A percentile compares a stretch with the other conserved stretches of the same genome.
Evolutionary conservation across 2,329 filamentous ascomycete species (phyloP).

Genomic region (Ophiostoma australiae): DNA sequence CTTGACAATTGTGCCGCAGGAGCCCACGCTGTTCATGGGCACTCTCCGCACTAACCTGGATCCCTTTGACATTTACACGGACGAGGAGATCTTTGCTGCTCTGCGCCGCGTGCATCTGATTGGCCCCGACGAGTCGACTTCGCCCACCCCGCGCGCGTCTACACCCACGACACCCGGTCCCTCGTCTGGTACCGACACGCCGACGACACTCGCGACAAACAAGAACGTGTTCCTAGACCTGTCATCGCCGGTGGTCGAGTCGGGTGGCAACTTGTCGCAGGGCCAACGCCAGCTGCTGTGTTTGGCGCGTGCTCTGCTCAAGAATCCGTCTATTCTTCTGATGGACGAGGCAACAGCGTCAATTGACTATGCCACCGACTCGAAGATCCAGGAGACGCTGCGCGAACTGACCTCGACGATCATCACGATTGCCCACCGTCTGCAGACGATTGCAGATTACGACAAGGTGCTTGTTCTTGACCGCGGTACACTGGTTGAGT

Average conservation of each 20-base stretch:
- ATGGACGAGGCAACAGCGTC: slow-evolving; percentile 99
- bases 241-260: slow-evolving; percentile 76
- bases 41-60: slow-evolving; percentile 91
- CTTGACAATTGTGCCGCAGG: slow-evolving; percentile 96
- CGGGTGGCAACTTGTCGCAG: slow-evolving; percentile 89
- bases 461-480: slow-evolving; percentile 96
- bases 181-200: slow-evolving; percentile 22
- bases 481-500: slow-evolving; percentile 82
- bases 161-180: slow-evolving; percentile 21
- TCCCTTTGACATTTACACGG: slow-evolving; percentile 81
- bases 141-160: slow-evolving; percentile 24
- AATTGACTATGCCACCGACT: slow-evolving; percentile 93
- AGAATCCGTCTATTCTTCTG: slow-evolving; percentile 85
- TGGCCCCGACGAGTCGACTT: slow-evolving; percentile 48
- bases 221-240: slow-evolving; percentile 94
- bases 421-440: slow-evolving; percentile 89
- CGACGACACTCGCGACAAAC: slow-evolving; percentile 57
- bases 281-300: slow-evolving; percentile 93
- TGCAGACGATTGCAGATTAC: slow-evolving; percentile 97
- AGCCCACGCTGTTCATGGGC: slow-evolving; percentile 89
- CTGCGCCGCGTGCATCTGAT: slow-evolving; percentile 87
- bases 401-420: slow-evolving; percentile 90
- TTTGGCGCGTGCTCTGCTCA: slow-evolving; percentile 85
- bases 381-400: slow-evolving; percentile 94
- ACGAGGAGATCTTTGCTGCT: slow-evolving; percentile 83